Base-by-base conservation (phyloP, 2,329 filamentous ascomycete species). In the Pseudogymnoascus sp. region DNA sequence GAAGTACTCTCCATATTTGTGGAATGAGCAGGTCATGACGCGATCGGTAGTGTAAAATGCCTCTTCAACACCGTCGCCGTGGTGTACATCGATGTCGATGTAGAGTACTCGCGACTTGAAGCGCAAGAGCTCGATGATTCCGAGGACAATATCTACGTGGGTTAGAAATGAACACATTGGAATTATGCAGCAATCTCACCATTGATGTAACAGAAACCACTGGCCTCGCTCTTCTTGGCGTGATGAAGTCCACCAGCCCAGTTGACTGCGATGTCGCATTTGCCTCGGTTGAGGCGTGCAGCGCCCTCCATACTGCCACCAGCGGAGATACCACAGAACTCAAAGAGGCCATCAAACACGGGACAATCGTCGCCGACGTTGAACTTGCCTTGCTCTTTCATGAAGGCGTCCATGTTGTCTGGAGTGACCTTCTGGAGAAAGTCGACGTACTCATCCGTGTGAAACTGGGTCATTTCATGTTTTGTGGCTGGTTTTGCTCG, bases 191-290 rank as follows among this genome's bases (percentile, higher is more conserved):
- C 33, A 15, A 4, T 79, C 76, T 80, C 84, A 84, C 90, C 93
- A 73, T 99, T 99, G 68, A 97, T 90, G 74, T 99, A 99, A 79
- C 94, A 99, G 78, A 99, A 99, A 36, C 94, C 94, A 69, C 88
- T 93, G 63, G 94, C 94, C 77, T 97, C 92, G 66, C 89, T 89
- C 77, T 97, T 97, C 76, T 97, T 97, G 44, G 94, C 94, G 74
- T 99, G 94, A 74, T 99, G 94, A 57, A 99, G 84, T 26, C 94
- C 94, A 59, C 94, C 94, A 47, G 92, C 94, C 94, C 94, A 99
- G 75, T 97, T 97, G 74, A 99, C 90, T 17, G 94, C 94, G 70
- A 99, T 96, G 74, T 97, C 91, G 72, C 92, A 94, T 75, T 97
- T 94, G 66, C 90, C 84, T 66, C 92, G 89, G 71, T 93, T 92